Conservation (phyloP, 192 early-diverging fungal species). For the Kappamyces sp. region DNA sequence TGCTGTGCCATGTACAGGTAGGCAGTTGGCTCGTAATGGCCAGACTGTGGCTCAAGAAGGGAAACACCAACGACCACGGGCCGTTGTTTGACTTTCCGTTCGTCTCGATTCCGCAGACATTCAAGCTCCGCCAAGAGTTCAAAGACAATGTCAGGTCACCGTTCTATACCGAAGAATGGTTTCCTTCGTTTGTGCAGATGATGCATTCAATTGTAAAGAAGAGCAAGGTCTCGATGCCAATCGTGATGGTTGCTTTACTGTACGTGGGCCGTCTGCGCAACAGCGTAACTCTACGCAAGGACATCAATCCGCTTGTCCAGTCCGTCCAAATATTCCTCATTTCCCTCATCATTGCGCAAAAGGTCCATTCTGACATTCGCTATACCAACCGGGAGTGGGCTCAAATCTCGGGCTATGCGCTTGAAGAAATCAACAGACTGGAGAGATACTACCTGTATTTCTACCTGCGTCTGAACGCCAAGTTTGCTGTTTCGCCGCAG, state of each 20-base stretch:
- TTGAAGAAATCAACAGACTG: slow-evolving; percentile 72
- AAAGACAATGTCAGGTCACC: too few relatives aligned
- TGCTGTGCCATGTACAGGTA: too few relatives aligned
- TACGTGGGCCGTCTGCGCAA: slow-evolving; percentile 35
- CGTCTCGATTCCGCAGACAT: too few relatives aligned
- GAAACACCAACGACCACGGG: too few relatives aligned
- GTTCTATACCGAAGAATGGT: slow-evolving; percentile 25
- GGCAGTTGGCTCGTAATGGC: too few relatives aligned
- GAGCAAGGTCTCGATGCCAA: slow-evolving; percentile 19
- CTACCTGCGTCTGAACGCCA: too few relatives aligned
- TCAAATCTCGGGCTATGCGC: slow-evolving; percentile 66
- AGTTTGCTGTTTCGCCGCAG: too few relatives aligned
- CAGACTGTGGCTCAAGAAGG: too few relatives aligned
- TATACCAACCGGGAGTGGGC: slow-evolving; percentile 83
- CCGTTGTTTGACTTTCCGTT: too few relatives aligned
- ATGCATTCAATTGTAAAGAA: slow-evolving; percentile 26
- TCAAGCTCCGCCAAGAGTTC: too few relatives aligned
- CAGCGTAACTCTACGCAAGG: slow-evolving; percentile 14
- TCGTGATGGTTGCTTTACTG: slow-evolving; percentile 27
- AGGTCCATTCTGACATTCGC: slow-evolving; percentile 77
- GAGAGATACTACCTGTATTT: slow-evolving; percentile 75
- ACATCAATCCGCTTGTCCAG: slow-evolving; percentile 63
- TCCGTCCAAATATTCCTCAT: too few relatives aligned
- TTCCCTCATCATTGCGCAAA: slow-evolving; percentile 77
- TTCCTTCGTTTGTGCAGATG: slow-evolving; percentile 21